Evolutionary conservation across 805 yeast genomes (phyloP).

Genomic region (Schwanniomyces polymorphus): DNA sequence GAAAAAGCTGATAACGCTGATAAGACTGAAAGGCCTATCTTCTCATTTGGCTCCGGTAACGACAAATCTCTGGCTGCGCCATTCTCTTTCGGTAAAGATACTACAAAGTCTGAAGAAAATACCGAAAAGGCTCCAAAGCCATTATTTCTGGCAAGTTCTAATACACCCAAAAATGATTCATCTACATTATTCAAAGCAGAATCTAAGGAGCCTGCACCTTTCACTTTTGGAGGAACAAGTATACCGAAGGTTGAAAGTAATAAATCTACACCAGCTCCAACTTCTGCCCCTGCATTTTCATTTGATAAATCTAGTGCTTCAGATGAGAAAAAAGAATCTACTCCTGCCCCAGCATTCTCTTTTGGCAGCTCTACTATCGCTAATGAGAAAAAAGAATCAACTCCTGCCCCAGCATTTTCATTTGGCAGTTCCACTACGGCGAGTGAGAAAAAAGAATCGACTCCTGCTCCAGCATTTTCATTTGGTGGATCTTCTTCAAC

Average conservation of each 20-base stretch:
- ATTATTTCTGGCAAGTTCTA: background rate
- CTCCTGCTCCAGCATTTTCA: slow-evolving; percentile 10
- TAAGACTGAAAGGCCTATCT: background rate
- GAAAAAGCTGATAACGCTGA: background rate
- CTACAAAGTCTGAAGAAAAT: background rate
- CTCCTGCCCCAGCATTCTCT: slow-evolving; percentile 11
- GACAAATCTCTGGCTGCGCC: slow-evolving; percentile 2
- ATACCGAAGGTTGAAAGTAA: no score
- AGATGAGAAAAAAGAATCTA: slow-evolving; percentile 1
- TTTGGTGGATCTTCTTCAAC: slow-evolving; percentile 9
- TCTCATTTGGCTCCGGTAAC: slow-evolving; percentile 8
- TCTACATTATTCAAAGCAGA: background rate
- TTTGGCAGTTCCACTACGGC: slow-evolving; percentile 5
- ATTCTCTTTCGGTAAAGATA: slow-evolving; percentile 1
- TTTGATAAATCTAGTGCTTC: background rate
- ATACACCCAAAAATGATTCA: background rate
- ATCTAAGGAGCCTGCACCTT: background rate
- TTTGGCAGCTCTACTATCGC: slow-evolving; percentile 6
- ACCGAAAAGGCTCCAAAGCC: background rate
- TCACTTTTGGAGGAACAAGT: no score
- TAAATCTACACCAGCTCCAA: no score
- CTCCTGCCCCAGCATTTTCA: slow-evolving; percentile 11
- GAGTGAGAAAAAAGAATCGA: background rate
- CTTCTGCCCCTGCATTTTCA: no score
- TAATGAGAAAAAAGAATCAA: slow-evolving; percentile 1